phyloP scores from a whole-genome alignment of 352 stramenopile genomes.

The Blastocystis sp. region DNA sequence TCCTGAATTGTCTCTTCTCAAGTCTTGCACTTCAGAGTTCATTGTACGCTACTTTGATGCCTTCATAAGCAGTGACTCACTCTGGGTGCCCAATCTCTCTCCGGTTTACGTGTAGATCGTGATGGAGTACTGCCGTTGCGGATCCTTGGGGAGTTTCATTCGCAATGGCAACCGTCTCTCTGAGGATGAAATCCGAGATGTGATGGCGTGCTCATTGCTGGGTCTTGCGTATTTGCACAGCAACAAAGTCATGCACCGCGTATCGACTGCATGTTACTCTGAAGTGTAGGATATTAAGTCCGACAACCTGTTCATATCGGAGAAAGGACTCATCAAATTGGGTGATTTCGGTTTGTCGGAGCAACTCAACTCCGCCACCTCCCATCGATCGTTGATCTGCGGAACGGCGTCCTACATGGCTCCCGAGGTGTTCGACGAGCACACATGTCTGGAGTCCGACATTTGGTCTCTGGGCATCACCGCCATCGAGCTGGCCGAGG shows the following conservation, averaged over 20 bases:
- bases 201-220: conserved; percentile 1
- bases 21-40: conserved; percentile 69
- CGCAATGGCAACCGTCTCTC: conserved; percentile 27
- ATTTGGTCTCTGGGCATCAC: conserved; percentile 56
- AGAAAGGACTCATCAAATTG: conserved; percentile 71
- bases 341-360: conserved; percentile 80
- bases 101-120: conserved; percentile 65
- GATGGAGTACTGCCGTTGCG: conserved; percentile 72
- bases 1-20: conserved; percentile 71
- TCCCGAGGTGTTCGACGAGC: conserved; percentile 48
- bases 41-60: conserved; percentile 70
- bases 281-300: conserved; percentile 74
- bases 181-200: conserved; percentile 70
- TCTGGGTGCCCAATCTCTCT: conserved; percentile 35
- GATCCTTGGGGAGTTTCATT: conserved; percentile 70
- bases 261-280: conserved; percentile 83
- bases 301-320: conserved; percentile 72
- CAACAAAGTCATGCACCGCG: conserved; percentile 72
- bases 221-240: conserved; percentile 72
- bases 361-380: conserved; percentile 92
- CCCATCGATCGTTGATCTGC: conserved; percentile 95
- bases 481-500: conserved; percentile 63
- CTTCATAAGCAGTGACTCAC: conserved; percentile 64
- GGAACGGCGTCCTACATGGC: conserved; percentile 74
- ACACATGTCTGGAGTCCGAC: conserved; percentile 22